A percentile compares a stretch with the other conserved stretches of the same genome.
Conservation (phyloP, 2,329 filamentous ascomycete species). For the Pseudogymnoascus sp. region DNA sequence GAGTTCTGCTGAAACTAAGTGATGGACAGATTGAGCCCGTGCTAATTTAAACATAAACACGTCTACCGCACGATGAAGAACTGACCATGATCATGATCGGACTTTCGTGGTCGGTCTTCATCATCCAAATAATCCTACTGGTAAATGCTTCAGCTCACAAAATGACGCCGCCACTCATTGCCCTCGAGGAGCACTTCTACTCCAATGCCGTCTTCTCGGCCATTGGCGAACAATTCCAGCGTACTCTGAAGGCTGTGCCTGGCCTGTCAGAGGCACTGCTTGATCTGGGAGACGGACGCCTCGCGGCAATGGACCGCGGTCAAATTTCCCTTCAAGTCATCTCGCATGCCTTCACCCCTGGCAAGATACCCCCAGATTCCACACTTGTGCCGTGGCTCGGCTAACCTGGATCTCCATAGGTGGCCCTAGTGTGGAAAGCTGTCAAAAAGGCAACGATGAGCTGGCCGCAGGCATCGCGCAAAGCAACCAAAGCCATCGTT, state of each 20-base stretch:
- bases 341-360: slow-evolving; percentile 22
- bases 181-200: slow-evolving; percentile 33
- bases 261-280: slow-evolving; percentile 5
- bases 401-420: neutral
- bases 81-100: neutral
- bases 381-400: neutral
- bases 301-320: slow-evolving; percentile 21
- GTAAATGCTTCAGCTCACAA: neutral
- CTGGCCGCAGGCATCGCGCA: slow-evolving; percentile 22
- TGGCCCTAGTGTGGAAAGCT: neutral
- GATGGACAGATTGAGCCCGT: neutral
- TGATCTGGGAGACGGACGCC: slow-evolving; percentile 16
- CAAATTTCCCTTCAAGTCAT: slow-evolving; percentile 22
- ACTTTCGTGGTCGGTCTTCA: neutral
- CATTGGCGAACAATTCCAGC: slow-evolving; percentile 23
- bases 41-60: neutral
- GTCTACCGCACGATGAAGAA: neutral
- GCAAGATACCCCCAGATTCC: neutral
- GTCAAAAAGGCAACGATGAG: slow-evolving; percentile 24
- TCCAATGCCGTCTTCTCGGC: slow-evolving; percentile 7
- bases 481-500: slow-evolving; percentile 26
- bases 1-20: neutral
- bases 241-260: slow-evolving; percentile 11
- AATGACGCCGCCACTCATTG: slow-evolving; percentile 25
- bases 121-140: neutral